Evolutionary conservation across 148 eudicot genomes (phyloP), one percentile per base, ranked within the genome.

Genomic region (Heliamphora exappendiculata): DNA sequence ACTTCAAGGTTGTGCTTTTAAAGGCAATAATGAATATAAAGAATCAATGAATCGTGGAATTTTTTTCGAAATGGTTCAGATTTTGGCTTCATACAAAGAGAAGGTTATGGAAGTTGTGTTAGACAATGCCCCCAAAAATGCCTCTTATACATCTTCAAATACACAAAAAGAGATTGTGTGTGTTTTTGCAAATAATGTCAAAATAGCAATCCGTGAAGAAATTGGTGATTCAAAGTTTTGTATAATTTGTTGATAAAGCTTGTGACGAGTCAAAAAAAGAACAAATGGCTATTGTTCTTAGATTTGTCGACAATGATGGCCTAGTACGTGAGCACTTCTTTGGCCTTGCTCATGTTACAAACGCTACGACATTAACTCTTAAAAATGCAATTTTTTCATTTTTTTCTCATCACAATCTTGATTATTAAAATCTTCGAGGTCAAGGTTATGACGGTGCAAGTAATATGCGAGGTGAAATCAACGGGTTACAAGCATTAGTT

Each of bases 201-300:
- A n/a, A n/a, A n/a, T n/a, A n/a, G n/a, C n/a, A n/a, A n/a, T n/a
- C n/a, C n/a, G n/a, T n/a, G n/a, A n/a, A n/a, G n/a, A n/a, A n/a
- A n/a, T n/a, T n/a, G n/a, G 78, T 0, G 63, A 67, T 76, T 9
- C 34, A 0, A 75, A 84, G 28, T 67, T 70, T 76, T 75, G 78
- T 13, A 64, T 78, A 13, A 54, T 81, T 28, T n/a, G 78, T 78
- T 45, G 80, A 84, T 67, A 80, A 81, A 47, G 34, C 86, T 5
- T 34, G 34, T 1, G 86, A 75, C 59, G 36, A n/a, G 16, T 81
- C 84, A 19, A n/a, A n/a, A n/a, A n/a, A n/a, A n/a, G n/a, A n/a
- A n/a, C n/a, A n/a, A n/a, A n/a, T n/a, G n/a, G n/a, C n/a, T n/a
- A n/a, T n/a, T n/a, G n/a, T n/a, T n/a, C 13, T 81, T 2, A 75